Evolutionary conservation across 768 basidiomycete genomes (phyloP), one percentile per base, ranked within the genome.

Genomic region (Rhodosporidiobolus sp.): DNA sequence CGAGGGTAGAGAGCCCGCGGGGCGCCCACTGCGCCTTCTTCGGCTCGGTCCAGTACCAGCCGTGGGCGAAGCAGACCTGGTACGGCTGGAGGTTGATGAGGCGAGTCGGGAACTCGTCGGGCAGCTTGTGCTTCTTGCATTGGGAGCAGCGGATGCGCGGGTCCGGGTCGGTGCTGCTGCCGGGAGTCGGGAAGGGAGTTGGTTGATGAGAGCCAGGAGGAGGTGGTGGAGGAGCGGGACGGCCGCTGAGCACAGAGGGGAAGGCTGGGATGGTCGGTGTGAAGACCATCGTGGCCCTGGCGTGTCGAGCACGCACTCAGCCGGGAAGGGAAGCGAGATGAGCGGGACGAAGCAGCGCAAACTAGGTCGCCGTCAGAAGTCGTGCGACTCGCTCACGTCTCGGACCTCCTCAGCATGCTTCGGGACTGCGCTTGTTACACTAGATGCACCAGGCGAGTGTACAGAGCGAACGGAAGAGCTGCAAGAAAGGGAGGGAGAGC

Each of bases 1-100:
- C 28, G 20, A 69, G 1, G 30, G 14, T 5, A 1, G 7, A 66
- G 24, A n/a, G 35, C 26, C 28, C 30, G 22, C 48, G 26, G 0
- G 72, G 72, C 3, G 64, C 64, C 72, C 72, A 73, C 26, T 54
- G 35, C 8, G 35, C 48, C 26, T 46, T 32, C 35, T 69, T 73
- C n/a, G 56, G 48, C 0, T 32, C n/a, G 0, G 72, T 73, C 72
- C 72, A 73, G 64, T 73, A 73, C 72, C 72, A 73, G 22, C 32
- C 54, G 60, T 73, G 72, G 16, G 52, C 32, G 53, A n/a, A 5
- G 54, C 72, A 73, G 49, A 73, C 67, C 2, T 49, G 67, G 67
- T 62, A 73, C 16, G 67, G 72, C n/a, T 50, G 28, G 34, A 73
- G 63, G 64, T 65, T 69, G 67, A 66, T 35, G 53, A 69, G 34